Percentiles rank a stretch among this genome's conserved stretches.
Conservation (phyloP, 2,329 filamentous ascomycete genomes). For the Domatiomyces globalis region DNA sequence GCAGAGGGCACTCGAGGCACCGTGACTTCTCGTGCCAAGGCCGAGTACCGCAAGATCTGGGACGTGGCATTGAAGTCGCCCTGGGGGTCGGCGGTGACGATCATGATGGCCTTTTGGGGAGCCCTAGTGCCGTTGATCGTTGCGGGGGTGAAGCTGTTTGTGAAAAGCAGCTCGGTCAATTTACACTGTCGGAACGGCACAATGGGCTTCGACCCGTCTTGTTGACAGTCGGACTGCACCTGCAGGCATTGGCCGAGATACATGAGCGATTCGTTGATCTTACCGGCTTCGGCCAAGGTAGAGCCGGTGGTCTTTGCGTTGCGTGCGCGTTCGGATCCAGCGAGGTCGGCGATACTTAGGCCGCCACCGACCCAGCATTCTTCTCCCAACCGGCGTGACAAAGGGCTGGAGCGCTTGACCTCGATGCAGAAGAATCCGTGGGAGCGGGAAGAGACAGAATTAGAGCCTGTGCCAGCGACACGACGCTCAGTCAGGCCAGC, state of each 20-base stretch:
- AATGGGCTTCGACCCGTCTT: constrained; percentile 55
- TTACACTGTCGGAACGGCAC: constrained; percentile 76
- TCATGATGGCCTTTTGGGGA: constrained; percentile 84
- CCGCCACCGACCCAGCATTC: constrained; percentile 37
- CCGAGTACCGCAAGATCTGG: constrained; percentile 88
- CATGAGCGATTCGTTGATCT: constrained; percentile 98
- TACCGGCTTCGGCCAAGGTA: constrained; percentile 86
- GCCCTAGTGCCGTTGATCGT: constrained; percentile 38
- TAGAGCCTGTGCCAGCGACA: constrained; percentile 82
- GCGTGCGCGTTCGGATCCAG: constrained; percentile 71
- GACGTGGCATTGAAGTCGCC: constrained; percentile 96
- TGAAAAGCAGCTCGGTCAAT: constrained; percentile 70
- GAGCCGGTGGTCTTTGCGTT: constrained; percentile 89
- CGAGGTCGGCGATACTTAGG: constrained; percentile 16
- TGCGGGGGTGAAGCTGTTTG: constrained; percentile 64
- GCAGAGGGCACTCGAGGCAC: constrained; percentile 78
- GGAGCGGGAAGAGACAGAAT: constrained; percentile 79
- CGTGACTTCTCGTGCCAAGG: constrained; percentile 81
- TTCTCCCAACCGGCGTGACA: constrained; percentile 36
- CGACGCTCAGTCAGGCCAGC: constrained; percentile 74
- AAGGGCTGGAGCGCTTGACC: constrained; percentile 61
- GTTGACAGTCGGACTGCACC: constrained; percentile 69
- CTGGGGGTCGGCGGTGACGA: constrained; percentile 82
- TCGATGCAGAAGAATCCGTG: constrained; percentile 96
- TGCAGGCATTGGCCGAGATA: constrained; percentile 94